Conservation (phyloP, 495 filamentous ascomycete genomes). For the Trichoderma virens region DNA sequence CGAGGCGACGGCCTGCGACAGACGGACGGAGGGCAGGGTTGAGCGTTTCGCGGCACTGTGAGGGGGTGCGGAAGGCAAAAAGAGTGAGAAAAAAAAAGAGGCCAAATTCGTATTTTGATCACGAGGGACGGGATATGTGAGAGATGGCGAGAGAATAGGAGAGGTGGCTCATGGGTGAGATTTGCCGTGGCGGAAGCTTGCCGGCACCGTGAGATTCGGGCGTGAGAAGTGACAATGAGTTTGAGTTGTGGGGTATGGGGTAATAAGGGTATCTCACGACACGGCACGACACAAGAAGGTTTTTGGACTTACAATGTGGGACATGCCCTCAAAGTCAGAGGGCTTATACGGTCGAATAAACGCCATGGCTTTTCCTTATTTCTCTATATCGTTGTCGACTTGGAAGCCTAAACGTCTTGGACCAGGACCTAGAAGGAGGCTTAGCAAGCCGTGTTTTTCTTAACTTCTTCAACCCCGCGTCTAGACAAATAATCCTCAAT, state of each 20-base stretch:
- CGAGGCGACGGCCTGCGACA: constrained; percentile 18
- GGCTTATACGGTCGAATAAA: constrained; percentile 17
- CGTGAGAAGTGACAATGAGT: background rate
- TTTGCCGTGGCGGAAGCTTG: too few species aligned
- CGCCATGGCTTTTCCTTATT: constrained; percentile 13
- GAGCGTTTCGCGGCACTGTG: constrained; percentile 34
- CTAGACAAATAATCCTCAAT: too few species aligned
- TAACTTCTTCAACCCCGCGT: too few species aligned
- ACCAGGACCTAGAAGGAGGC: too few species aligned
- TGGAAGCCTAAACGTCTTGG: too few species aligned
- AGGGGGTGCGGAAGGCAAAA: background rate
- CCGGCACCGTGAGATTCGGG: background rate
- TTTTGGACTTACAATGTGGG: constrained; percentile 17
- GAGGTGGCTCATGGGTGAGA: too few species aligned
- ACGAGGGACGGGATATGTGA: too few species aligned
- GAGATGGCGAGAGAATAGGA: too few species aligned
- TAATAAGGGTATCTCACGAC: background rate
- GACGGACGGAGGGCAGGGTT: constrained; percentile 25
- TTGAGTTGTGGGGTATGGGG: background rate
- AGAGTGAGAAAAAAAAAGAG: background rate
- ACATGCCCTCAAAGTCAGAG: constrained; percentile 18
- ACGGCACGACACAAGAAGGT: background rate
- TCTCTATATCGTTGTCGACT: too few species aligned
- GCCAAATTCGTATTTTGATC: too few species aligned
- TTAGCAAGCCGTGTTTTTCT: too few species aligned